Conservation (phyloP, 306 rosid genomes). For the Sesbania bispinosa region DNA sequence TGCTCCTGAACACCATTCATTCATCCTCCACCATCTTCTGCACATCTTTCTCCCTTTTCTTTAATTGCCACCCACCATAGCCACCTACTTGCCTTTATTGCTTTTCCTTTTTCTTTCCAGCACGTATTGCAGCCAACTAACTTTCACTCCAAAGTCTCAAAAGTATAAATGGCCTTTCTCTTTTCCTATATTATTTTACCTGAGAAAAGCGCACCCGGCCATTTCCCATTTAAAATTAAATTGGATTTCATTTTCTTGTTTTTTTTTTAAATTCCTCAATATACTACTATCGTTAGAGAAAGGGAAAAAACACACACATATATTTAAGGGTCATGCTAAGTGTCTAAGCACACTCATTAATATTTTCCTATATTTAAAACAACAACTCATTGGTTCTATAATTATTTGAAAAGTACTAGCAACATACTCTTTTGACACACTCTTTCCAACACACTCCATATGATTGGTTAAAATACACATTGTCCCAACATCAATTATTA, state of each 20-base stretch:
- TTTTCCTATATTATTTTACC: background rate
- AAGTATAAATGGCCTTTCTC: constrained; percentile 19
- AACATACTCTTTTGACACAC: too few relatives aligned
- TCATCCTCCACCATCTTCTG: constrained; percentile 10
- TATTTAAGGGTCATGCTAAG: too few relatives aligned
- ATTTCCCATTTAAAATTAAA: background rate
- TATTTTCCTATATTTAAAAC: too few relatives aligned
- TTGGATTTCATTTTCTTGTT: background rate
- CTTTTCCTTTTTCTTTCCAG: constrained; percentile 30
- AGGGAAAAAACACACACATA: too few relatives aligned
- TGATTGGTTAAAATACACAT: too few relatives aligned
- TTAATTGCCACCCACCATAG: constrained; percentile 55
- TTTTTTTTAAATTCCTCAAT: too few relatives aligned
- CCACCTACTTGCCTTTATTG: constrained; percentile 51
- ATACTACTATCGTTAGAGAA: too few relatives aligned
- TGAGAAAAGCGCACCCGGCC: background rate
- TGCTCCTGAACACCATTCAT: constrained; percentile 27
- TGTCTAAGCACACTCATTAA: too few relatives aligned
- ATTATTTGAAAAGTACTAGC: too few relatives aligned
- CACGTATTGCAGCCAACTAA: constrained; percentile 19
- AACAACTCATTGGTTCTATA: too few relatives aligned
- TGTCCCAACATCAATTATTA: too few relatives aligned
- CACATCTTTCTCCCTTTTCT: constrained; percentile 26
- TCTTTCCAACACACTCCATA: too few relatives aligned
- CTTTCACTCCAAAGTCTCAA: constrained; percentile 6